phyloP scores from a whole-genome alignment of 495 filamentous ascomycete genomes.

The Mytilinidion resinicola region DNA sequence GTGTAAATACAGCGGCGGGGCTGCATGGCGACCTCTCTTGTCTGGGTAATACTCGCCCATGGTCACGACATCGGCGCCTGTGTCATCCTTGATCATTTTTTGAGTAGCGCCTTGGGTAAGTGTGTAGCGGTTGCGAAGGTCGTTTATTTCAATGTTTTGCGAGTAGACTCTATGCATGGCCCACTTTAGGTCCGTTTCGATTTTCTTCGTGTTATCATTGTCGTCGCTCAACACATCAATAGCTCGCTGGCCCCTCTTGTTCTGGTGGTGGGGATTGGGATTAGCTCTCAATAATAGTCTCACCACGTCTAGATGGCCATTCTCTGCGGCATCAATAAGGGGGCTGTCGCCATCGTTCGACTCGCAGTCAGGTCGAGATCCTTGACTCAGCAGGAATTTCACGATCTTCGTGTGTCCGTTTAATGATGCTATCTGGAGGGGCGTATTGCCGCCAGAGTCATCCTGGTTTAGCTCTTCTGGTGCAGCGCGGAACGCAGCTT shows the following conservation, averaged over 20 bases:
- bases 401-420: conserved; percentile 78
- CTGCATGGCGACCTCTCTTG: conserved; percentile 92
- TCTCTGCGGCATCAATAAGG: conserved; percentile 91
- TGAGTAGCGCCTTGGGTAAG: conserved; percentile 96
- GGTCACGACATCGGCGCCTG: conserved; percentile 99
- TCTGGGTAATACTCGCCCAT: conserved; percentile 94
- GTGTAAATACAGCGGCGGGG: conserved; percentile 89
- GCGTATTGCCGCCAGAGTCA: conserved; percentile 90
- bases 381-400: conserved; percentile 67
- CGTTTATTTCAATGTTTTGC: conserved; percentile 98
- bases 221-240: conserved; percentile 72
- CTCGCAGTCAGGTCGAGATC: conserved; percentile 69
- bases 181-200: conserved; percentile 43
- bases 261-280: conserved; percentile 83
- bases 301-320: conserved; percentile 86
- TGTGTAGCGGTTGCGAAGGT: conserved; percentile 92
- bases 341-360: conserved; percentile 90
- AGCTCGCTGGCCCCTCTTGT: conserved; percentile 79
- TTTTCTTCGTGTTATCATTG: conserved; percentile 54
- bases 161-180: too few relatives aligned
- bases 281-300: conserved; percentile 70
- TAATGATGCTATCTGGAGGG: conserved; percentile 82
- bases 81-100: conserved; percentile 99
- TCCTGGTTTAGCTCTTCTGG: conserved; percentile 81
- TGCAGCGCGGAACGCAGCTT: conserved; percentile 61